phyloP scores from a whole-genome alignment of 148 eudicot genomes.

The Pharnaceum exiguum region DNA sequence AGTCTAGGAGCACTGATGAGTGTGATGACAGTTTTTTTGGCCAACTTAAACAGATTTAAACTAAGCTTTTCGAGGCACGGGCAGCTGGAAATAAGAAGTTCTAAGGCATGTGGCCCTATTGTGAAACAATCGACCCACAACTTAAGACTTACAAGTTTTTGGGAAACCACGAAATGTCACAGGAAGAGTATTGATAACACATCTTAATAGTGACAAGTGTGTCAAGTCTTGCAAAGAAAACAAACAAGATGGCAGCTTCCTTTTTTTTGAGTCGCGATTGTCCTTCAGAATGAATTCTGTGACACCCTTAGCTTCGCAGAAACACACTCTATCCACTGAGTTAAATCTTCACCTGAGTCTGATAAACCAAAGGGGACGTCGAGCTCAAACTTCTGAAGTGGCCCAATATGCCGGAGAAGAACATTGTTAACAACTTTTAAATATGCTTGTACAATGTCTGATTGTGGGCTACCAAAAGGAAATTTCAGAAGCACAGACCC shows the following conservation, averaged over 20 bases:
- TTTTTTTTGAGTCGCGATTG: no score
- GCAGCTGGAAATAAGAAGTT: background rate
- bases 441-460: no score
- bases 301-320: background rate
- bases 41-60: background rate
- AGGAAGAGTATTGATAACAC: background rate
- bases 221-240: background rate
- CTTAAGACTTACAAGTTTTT: background rate
- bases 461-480: no score
- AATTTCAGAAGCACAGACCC: no score
- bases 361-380: no score
- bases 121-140: background rate
- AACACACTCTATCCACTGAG: no score
- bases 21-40: background rate
- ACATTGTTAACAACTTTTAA: background rate
- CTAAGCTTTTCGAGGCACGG: background rate
- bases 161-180: constrained; percentile 3
- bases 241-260: background rate
- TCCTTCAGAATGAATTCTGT: background rate
- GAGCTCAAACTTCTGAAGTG: background rate
- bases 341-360: no score
- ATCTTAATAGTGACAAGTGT: background rate
- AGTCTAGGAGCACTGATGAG: constrained; percentile 6
- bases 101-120: background rate
- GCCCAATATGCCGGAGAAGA: background rate